phyloP scores from a whole-genome alignment of 495 filamentous ascomycete species.

The Penicillium paxilli region DNA sequence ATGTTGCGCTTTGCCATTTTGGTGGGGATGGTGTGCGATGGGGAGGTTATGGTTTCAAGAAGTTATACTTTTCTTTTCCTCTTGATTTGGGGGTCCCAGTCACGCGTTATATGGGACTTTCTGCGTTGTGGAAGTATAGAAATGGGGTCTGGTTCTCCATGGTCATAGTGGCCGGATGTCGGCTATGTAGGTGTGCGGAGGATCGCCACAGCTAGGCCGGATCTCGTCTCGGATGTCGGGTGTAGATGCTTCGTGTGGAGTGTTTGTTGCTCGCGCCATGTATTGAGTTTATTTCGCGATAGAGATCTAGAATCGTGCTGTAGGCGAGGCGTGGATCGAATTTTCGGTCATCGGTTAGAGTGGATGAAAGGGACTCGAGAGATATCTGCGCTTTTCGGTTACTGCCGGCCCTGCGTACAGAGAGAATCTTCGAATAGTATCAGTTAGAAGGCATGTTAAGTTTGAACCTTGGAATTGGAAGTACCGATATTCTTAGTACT shows the following conservation, averaged over 20 bases:
- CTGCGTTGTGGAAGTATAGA: not conserved
- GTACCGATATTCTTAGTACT: too few relatives aligned
- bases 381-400: too few relatives aligned
- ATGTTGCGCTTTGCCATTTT: constrained; percentile 32
- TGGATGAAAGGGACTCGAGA: too few relatives aligned
- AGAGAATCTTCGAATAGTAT: too few relatives aligned
- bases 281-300: constrained; percentile 1
- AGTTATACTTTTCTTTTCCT: too few relatives aligned
- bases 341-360: too few relatives aligned
- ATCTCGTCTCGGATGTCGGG: constrained; percentile 13
- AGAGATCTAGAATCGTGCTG: not conserved
- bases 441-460: too few relatives aligned
- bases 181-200: not conserved
- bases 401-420: too few relatives aligned
- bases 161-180: constrained; percentile 1
- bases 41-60: too few relatives aligned
- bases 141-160: not conserved
- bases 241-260: not conserved
- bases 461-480: too few relatives aligned
- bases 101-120: not conserved
- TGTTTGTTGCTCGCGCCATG: not conserved
- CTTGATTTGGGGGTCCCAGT: too few relatives aligned
- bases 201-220: too few relatives aligned
- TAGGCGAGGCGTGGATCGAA: not conserved
- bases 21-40: not conserved